These are phyloP conservation scores for Leonotis leonurus DNA, from an alignment of 257 asterid genomes.

Conservation along the genomic window DNA sequence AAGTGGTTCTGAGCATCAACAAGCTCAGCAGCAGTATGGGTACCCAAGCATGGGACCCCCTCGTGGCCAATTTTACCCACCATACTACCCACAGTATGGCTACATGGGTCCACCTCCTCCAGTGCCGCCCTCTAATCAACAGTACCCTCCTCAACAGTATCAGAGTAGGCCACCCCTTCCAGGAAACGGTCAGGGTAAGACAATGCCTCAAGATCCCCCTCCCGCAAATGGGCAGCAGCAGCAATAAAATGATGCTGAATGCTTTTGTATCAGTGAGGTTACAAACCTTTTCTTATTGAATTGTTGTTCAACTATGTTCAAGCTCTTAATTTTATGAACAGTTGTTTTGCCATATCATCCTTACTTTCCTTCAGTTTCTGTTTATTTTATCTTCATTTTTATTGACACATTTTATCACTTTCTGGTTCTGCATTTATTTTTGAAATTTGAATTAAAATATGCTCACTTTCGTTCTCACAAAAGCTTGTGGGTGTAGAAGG, in stretches of 20 bases:
- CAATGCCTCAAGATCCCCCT: too few relatives aligned
- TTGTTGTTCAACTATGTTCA: neutral
- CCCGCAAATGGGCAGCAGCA: too few relatives aligned
- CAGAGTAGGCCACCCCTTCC: constrained; percentile 45
- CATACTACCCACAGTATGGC: constrained; percentile 61
- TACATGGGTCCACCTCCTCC: constrained; percentile 54
- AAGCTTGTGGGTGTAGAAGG: too few relatives aligned
- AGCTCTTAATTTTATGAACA: neutral
- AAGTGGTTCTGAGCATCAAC: constrained; percentile 33
- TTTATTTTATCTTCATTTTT: too few relatives aligned
- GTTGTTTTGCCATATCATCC: constrained; percentile 14
- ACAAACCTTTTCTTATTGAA: neutral
- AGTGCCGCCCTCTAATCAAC: too few relatives aligned
- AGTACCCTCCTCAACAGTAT: constrained; percentile 44
- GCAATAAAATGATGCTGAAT: neutral
- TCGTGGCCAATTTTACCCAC: constrained; percentile 68
- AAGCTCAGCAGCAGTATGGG: constrained; percentile 30
- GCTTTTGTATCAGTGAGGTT: neutral
- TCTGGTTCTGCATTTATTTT: too few relatives aligned
- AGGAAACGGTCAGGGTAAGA: constrained; percentile 22
- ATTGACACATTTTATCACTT: too few relatives aligned
- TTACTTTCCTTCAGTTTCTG: too few relatives aligned
- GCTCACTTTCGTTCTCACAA: too few relatives aligned
- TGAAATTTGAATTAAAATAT: too few relatives aligned
- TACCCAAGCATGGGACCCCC: constrained; percentile 57